Evolutionary conservation across 2,329 filamentous ascomycete species (phyloP).

Genomic region (Hypocreales sp.): DNA sequence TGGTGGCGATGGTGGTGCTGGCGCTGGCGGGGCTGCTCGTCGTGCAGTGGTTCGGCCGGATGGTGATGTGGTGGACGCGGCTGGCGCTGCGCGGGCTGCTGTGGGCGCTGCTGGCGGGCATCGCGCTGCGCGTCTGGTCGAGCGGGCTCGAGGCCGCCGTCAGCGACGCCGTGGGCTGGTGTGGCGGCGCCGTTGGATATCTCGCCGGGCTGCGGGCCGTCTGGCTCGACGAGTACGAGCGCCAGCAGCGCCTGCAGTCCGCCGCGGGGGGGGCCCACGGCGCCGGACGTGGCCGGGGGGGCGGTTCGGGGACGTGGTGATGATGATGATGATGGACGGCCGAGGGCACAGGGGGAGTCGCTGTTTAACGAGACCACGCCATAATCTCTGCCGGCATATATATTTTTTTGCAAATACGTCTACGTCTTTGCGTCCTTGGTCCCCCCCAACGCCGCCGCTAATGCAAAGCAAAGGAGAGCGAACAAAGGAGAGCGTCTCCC

Average conservation of each 20-base stretch:
- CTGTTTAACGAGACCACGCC: too few species aligned
- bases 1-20: slow-evolving; percentile 16
- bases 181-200: slow-evolving; percentile 28
- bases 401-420: too few species aligned
- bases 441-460: slow-evolving; percentile 26
- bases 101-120: slow-evolving; percentile 41
- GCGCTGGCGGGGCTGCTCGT: slow-evolving; percentile 45
- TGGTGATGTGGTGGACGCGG: slow-evolving; percentile 65
- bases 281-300: too few species aligned
- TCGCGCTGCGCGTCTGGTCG: slow-evolving; percentile 44
- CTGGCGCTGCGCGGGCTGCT: slow-evolving; percentile 47
- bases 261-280: too few species aligned
- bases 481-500: too few species aligned
- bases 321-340: too few species aligned
- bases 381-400: too few species aligned
- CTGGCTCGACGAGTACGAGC: slow-evolving; percentile 43
- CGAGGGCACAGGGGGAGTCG: too few species aligned
- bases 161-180: slow-evolving; percentile 36
- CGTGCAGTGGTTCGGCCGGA: slow-evolving; percentile 53
- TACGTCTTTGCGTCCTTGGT: too few species aligned
- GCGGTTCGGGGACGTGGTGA: too few species aligned
- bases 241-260: slow-evolving; percentile 24
- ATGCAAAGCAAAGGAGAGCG: slow-evolving; percentile 18
- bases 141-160: slow-evolving; percentile 50
- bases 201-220: slow-evolving; percentile 32